Evolutionary conservation across 2,329 filamentous ascomycete species (phyloP), one percentile per base, ranked within the genome.

Genomic region (Nigrospora osmanthi): DNA sequence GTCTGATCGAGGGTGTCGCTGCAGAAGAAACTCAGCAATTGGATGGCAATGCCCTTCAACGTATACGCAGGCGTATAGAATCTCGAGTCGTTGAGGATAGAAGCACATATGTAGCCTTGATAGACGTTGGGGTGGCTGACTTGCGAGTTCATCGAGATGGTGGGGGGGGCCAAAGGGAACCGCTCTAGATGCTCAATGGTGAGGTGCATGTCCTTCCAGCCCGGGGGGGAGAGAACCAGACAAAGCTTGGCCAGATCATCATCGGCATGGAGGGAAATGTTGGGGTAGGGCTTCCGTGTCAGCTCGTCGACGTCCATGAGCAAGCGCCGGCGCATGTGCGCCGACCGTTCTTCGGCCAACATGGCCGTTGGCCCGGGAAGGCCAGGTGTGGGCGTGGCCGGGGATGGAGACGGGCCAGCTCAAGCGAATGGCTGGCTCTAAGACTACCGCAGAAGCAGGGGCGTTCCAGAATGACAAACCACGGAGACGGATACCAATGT

Each of bases 61-160:
- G 71, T 75, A 47, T 76, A 75, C 0, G 72, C 72, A 2, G 71
- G 66, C 0, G 72, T 75, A 51, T 71, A 73, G 1, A 61, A 70
- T 15, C 69, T 63, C 2, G 31, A 44, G 0, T 53, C 64, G 47
- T 68, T 67, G 31, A 75, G 60, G 4, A 75, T 73, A 0, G 62
- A 66, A 1, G 70, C 70, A 50, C 71, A 76, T 30, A 75, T 71
- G 48, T 66, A 72, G 11, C 32, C 11, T 4, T 56, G 57, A 41
- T 55, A 67, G n/a, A 75, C 62, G 43, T 76, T 74, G 2, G 71
- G 70, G 44, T 75, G 70, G 0, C 40, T n/a, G 13, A 74, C 54
- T 0, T 43, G 13, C 3, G 66, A 68, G 49, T 75, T 51, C 47
- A 74, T 71, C 1, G 38, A 53, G 30, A 75, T 54, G 0, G 0